A percentile compares a stretch with the other conserved stretches of the same genome.
phyloP scores from a whole-genome alignment of 2,329 filamentous ascomycete genomes.

The Cordyceps pruinosa region DNA sequence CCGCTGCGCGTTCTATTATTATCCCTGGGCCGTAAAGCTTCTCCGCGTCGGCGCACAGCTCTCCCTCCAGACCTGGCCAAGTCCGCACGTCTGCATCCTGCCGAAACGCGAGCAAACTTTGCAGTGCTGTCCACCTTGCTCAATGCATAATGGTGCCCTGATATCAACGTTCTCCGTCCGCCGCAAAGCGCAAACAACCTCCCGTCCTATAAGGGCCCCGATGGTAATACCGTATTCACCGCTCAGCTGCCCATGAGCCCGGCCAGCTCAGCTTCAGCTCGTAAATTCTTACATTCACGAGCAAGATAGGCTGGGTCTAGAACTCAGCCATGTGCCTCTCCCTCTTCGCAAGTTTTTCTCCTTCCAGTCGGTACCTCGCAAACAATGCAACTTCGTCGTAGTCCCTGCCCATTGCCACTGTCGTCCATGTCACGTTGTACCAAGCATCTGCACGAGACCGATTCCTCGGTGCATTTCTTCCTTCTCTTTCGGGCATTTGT shows the following conservation, averaged over 20 bases:
- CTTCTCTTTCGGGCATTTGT: not conserved
- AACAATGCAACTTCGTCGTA: not conserved
- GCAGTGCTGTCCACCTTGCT: not conserved
- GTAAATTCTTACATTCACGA: too few relatives aligned
- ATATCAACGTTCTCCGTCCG: too few relatives aligned
- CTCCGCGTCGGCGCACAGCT: not conserved
- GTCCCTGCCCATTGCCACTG: not conserved
- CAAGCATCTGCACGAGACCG: not conserved
- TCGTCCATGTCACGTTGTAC: constrained; percentile 5
- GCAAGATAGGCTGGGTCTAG: not conserved
- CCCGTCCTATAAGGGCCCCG: not conserved
- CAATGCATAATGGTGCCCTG: not conserved
- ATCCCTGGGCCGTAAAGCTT: not conserved
- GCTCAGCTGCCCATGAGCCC: not conserved
- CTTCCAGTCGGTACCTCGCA: constrained; percentile 4
- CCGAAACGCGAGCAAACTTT: not conserved
- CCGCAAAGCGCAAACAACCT: not conserved
- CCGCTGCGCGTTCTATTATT: not conserved
- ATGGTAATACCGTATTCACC: not conserved
- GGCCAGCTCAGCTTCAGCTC: not conserved
- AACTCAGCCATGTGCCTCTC: not conserved
- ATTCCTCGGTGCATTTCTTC: not conserved
- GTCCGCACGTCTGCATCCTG: not conserved
- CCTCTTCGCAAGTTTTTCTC: not conserved
- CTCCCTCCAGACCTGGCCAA: not conserved